Percentiles rank a stretch among this genome's conserved stretches.
These are phyloP conservation scores for Parathielavia appendiculata DNA, from an alignment of 495 filamentous ascomycete species.

Conservation along the genomic window DNA sequence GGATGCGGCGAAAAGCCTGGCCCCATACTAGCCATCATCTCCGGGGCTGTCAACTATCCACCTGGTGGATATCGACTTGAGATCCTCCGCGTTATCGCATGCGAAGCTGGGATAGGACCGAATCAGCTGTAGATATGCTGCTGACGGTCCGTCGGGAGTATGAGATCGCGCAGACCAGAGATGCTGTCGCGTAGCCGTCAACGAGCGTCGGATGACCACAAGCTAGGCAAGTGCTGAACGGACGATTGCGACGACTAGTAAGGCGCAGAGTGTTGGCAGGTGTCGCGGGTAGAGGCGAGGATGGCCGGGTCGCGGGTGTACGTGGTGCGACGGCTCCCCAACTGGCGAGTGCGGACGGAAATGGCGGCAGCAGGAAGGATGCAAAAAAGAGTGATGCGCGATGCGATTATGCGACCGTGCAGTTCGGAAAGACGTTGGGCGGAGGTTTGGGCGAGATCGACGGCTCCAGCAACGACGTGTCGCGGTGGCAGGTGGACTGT, in stretches of 20 bases:
- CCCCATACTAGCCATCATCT: constrained; percentile 62
- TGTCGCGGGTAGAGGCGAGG: constrained; percentile 4
- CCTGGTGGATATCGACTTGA: constrained; percentile 47
- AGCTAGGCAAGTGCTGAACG: background rate
- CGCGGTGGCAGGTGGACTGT: constrained; percentile 32
- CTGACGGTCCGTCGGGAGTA: background rate
- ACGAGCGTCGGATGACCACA: background rate
- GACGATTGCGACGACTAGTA: constrained; percentile 18
- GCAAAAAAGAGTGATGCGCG: background rate
- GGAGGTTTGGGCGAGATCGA: constrained; percentile 20
- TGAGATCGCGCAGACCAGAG: constrained; percentile 11
- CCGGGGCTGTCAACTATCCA: constrained; percentile 44
- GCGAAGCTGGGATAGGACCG: constrained; percentile 27
- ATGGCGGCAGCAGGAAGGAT: background rate
- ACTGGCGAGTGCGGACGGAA: background rate
- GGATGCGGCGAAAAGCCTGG: constrained; percentile 62
- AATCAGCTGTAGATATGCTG: constrained; percentile 4
- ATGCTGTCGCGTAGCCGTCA: constrained; percentile 17
- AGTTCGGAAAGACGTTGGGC: constrained; percentile 14
- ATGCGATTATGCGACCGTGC: constrained; percentile 1
- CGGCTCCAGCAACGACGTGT: constrained; percentile 30
- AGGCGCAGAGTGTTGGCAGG: constrained; percentile 12
- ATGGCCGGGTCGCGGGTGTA: constrained; percentile 4
- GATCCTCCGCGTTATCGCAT: constrained; percentile 40
- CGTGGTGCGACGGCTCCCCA: constrained; percentile 9